Base-by-base conservation (phyloP, 2,329 filamentous ascomycete species). In the Trichoderma lentiforme region DNA sequence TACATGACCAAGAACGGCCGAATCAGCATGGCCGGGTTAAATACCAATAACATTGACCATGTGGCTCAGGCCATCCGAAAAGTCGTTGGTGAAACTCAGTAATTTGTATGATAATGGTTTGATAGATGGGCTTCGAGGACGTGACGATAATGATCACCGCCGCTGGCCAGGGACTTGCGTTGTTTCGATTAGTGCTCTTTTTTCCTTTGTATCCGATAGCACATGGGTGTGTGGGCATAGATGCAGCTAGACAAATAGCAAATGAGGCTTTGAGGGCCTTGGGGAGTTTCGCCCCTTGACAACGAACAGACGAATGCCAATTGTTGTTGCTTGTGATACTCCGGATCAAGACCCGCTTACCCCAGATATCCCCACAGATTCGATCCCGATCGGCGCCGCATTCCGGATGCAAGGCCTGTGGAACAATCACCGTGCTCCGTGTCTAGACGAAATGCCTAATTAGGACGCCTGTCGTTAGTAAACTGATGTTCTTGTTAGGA, bases 1-100 rank as follows among this genome's bases (percentile, higher is more conserved):
- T 96, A 96, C 84, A 95, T 95, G 89, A 98, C 95, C 76, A 98
- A 98, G 89, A 99, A 99, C 80, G 96, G 96, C 26, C 92, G 96
- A 63, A 97, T 98, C 83, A 97, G 93, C 80, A 98, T 99, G 95
- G 96, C 96, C 6, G 96, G 96, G n/a, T 84, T 98, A 76, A 98
- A 98, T 83, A 92, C 93, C 30, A 85, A 91, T 78, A 99, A 98
- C 80, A 87, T 98, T 72, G 94, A 97, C 70, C 97, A 98, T 84
- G 93, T 98, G 78, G 96, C 95, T 62, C 91, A 92, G 82, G 94
- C 95, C 1, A 89, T 98, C 14, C 92, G 98, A 80, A 92, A 92
- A 82, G 93, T 95, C 36, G 93, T 98, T 28, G 77, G 76, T 36
- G 79, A 79, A 39, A 73, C 73, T 8, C 74, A 76, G 74, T 79